Evolutionary conservation across 306 rosid genomes (phyloP), one percentile per base, ranked within the genome.

Genomic region (Acacia confusa): DNA sequence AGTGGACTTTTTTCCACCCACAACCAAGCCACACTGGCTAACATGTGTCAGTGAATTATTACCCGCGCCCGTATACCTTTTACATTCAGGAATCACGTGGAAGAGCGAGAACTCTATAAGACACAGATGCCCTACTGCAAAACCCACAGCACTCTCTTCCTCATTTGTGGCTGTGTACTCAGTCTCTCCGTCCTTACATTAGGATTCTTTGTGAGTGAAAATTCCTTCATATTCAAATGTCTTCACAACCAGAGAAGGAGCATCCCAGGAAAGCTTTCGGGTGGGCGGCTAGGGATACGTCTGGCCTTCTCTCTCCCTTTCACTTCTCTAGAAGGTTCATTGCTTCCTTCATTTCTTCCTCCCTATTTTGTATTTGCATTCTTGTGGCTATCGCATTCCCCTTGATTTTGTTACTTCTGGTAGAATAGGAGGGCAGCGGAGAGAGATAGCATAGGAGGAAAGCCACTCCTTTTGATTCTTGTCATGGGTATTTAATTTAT

Each of bases 281-380:
- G 4, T 88, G 89, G 89, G 89, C 91, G 1, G 91, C 89, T 15
- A 78, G 77, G 20, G 88, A 88, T 45, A 2, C 78, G 1, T 88
- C 83, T 43, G 89, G 86, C 0, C 9, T 71, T 30, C 88, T 88
- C 71, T 85, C 81, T 34, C 89, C 91, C 24, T 85, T 85, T 74
- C 40, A 76, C 0, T 88, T 88, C 82, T 83, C 89, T 3, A 78
- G 89, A 84, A 85, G 87, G 91, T 88, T 19, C 36, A 7, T 20
- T 9, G 0, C 11, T 40, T 6, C 64, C 63, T 57, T n/a, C 52
- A 40, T 16, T 40, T 11, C 5, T 40, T 1, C 60, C 50, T 43
- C 6, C 34, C 22, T 47, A 47, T 32, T 45, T 4, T 30, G 4
- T 24, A 11, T 43, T n/a, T 48, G 71, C 44, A 12, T 65, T 38